Base-by-base conservation (phyloP, 2,329 filamentous ascomycete species). In the Claviceps maximensis region DNA sequence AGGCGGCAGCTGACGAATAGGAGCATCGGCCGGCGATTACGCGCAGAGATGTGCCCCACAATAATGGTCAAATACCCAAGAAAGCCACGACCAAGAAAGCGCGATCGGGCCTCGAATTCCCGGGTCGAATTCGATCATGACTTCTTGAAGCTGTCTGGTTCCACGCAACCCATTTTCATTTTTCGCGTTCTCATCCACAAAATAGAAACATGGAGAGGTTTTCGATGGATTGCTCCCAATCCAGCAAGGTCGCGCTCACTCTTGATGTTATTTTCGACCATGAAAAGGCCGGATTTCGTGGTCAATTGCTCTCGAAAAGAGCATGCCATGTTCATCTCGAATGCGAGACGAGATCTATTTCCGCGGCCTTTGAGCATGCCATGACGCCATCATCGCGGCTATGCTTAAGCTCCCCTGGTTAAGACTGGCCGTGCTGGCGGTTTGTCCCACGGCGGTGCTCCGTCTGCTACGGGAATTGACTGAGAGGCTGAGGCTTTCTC, bases 331-430 rank as follows among this genome's bases (percentile, higher is more conserved):
- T 44, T 8, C 4, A 41, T n/a, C n/a, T n/a, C n/a, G n/a, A n/a
- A n/a, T 54, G 38, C 15, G 13, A 44, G 44, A 54, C n/a, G 5
- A 50, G 49, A 54, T 54, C 27, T 36, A 44, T 47, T 54, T 47
- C 48, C 44, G 44, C 49, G 48, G 44, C 33, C 42, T 48, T 47
- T 44, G 38, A 29, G 33, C 38, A 44, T 53, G 57, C 58, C 56
- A 61, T 59, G 61, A 57, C 58, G 61, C 58, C 56, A 63, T 57
- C 57, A 54, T 58, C 58, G 61, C 58, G 60, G 59, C 61, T 60
- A 59, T 59, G 50, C 42, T 59, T 57, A 58, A 62, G 58, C 57
- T 60, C 55, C 56, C 47, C 56, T 56, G 56, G 50, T 62, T 47
- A 63, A 62, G 62, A 62, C 62, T 63, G 61, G 21, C 19, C 27